phyloP scores from a whole-genome alignment of 306 rosid species.

The Citrullus colocynthis region DNA sequence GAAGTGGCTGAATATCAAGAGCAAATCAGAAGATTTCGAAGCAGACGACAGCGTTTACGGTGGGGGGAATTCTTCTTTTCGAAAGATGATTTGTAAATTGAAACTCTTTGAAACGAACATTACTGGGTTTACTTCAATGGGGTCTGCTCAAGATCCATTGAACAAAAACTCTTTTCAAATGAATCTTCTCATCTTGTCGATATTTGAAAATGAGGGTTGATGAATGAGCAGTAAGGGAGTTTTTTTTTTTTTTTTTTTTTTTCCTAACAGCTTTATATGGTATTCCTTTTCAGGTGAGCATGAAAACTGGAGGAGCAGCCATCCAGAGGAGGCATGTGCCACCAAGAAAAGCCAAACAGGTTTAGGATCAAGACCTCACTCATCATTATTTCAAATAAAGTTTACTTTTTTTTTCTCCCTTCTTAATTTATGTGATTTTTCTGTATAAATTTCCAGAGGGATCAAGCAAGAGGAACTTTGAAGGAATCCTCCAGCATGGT shows the following conservation, averaged over 20 bases:
- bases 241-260: neutral
- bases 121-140: neutral
- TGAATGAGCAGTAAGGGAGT: neutral
- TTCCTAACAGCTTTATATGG: neutral
- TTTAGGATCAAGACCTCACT: neutral
- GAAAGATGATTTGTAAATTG: neutral
- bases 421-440: neutral
- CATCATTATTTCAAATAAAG: slow-evolving; percentile 17
- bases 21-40: slow-evolving; percentile 10
- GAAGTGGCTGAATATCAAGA: slow-evolving; percentile 14
- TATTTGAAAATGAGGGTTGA: neutral
- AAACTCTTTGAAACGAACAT: neutral
- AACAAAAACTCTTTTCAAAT: neutral
- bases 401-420: neutral
- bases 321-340: neutral
- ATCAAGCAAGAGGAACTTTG: slow-evolving; percentile 9
- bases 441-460: slow-evolving; percentile 4
- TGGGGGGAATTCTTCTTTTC: neutral
- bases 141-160: neutral
- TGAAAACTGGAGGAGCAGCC: neutral
- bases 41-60: slow-evolving; percentile 4
- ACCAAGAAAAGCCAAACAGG: slow-evolving; percentile 4
- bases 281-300: neutral
- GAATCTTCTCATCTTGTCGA: neutral
- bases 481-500: neutral